These are phyloP conservation scores for Fusarium sp. DNA, from an alignment of 2,329 filamentous ascomycete genomes.

Conservation along the genomic window DNA sequence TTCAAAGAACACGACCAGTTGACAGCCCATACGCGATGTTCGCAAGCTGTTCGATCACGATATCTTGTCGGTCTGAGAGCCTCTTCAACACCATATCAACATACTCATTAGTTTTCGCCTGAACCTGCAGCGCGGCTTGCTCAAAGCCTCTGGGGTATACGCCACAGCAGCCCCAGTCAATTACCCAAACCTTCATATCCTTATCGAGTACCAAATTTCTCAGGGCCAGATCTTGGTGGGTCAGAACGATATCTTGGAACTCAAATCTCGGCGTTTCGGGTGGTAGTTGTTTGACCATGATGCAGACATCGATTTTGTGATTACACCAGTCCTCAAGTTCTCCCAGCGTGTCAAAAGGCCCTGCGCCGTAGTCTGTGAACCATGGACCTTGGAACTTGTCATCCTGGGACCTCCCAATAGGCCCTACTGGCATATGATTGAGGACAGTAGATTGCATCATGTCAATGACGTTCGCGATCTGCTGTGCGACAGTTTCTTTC, in stretches of 20 bases:
- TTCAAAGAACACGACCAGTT: accelerated
- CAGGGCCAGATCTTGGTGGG: accelerated
- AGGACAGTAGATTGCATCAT: accelerated
- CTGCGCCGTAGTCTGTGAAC: neutral
- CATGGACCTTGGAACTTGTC: accelerated
- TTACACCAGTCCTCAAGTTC: neutral
- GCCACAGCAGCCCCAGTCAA: accelerated
- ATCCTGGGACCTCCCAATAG: accelerated
- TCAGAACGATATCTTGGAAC: accelerated
- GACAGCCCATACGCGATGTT: accelerated
- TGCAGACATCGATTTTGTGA: accelerated
- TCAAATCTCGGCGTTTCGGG: accelerated
- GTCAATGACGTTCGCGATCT: accelerated
- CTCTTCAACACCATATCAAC: accelerated
- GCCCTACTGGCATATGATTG: accelerated
- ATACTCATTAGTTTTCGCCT: neutral
- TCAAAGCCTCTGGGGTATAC: accelerated
- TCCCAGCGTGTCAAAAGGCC: accelerated
- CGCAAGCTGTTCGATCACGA: accelerated
- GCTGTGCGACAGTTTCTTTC: accelerated
- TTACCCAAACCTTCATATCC: accelerated
- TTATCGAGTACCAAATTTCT: neutral
- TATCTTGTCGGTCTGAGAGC: accelerated
- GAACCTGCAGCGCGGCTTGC: neutral
- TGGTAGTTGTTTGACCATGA: accelerated